These are phyloP conservation scores for Suillus lakei DNA, from an alignment of 768 basidiomycete species.

Conservation along the genomic window DNA sequence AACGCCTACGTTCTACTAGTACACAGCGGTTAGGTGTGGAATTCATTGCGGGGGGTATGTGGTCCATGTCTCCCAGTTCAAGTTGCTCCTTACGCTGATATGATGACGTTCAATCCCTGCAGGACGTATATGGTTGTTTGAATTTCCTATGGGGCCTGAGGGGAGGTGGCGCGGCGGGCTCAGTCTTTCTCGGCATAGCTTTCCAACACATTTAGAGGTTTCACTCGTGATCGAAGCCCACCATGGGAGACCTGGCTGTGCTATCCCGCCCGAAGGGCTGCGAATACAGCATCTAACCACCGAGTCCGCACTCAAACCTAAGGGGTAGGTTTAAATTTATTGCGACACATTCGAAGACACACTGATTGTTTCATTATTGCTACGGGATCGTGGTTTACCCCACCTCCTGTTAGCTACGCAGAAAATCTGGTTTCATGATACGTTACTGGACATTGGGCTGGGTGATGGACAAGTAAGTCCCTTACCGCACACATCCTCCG, in stretches of 20 bases:
- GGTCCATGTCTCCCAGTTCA: background rate
- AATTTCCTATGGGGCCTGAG: background rate
- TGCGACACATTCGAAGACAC: too few species aligned
- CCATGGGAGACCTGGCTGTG: background rate
- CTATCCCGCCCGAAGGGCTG: too few species aligned
- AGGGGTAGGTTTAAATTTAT: too few species aligned
- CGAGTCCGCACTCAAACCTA: too few species aligned
- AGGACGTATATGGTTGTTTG: background rate
- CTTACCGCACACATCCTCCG: too few species aligned
- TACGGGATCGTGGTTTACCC: too few species aligned
- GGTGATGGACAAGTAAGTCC: too few species aligned
- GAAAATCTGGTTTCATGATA: too few species aligned
- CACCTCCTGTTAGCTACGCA: too few species aligned
- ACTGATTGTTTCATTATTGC: too few species aligned
- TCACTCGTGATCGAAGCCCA: background rate
- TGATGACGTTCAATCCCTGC: background rate
- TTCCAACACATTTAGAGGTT: background rate
- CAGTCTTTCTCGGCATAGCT: background rate
- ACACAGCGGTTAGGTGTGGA: background rate
- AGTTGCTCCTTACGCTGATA: background rate
- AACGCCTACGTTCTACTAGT: background rate
- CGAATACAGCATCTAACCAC: too few species aligned
- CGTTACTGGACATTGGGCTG: too few species aligned
- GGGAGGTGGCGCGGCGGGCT: background rate
- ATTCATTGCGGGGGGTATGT: background rate